These are phyloP conservation scores for Neodidymelliopsis sp. DNA, from an alignment of 2,329 filamentous ascomycete genomes.

Conservation along the genomic window DNA sequence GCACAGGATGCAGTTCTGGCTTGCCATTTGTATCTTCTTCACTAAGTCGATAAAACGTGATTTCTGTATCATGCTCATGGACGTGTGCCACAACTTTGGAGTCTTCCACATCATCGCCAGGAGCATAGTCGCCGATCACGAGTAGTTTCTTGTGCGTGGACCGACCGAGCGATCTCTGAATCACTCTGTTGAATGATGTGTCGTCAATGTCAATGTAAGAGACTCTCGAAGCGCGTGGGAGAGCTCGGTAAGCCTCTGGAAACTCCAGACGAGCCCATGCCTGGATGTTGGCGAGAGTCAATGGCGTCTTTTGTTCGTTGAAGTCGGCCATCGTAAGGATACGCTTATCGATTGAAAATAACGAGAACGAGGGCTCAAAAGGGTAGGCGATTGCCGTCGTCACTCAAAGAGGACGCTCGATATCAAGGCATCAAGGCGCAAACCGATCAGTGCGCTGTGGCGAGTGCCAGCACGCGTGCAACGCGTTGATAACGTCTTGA, in stretches of 20 bases:
- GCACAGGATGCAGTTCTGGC: constrained; percentile 32
- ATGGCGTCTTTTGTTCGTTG: constrained; percentile 36
- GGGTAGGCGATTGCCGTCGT: constrained; percentile 14
- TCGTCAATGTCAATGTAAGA: constrained; percentile 38
- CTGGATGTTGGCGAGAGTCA: constrained; percentile 36
- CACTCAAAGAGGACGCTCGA: constrained; percentile 9
- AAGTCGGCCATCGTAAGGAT: constrained; percentile 30
- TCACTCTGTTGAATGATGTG: constrained; percentile 31
- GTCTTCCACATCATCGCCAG: constrained; percentile 32
- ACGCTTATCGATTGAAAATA: constrained; percentile 9
- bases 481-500: constrained; percentile 21
- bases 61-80: constrained; percentile 37
- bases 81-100: constrained; percentile 37
- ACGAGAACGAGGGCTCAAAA: constrained; percentile 5
- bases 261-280: constrained; percentile 33
- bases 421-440: constrained; percentile 21
- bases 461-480: constrained; percentile 17
- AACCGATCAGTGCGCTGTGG: constrained; percentile 18
- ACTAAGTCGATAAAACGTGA: constrained; percentile 37
- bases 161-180: constrained; percentile 35
- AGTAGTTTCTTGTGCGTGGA: constrained; percentile 39
- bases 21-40: constrained; percentile 25
- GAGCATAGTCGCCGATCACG: constrained; percentile 39
- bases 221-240: constrained; percentile 27
- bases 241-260: constrained; percentile 27